Conservation (phyloP, 768 basidiomycete genomes). For the Hemileccinum impolitum region DNA sequence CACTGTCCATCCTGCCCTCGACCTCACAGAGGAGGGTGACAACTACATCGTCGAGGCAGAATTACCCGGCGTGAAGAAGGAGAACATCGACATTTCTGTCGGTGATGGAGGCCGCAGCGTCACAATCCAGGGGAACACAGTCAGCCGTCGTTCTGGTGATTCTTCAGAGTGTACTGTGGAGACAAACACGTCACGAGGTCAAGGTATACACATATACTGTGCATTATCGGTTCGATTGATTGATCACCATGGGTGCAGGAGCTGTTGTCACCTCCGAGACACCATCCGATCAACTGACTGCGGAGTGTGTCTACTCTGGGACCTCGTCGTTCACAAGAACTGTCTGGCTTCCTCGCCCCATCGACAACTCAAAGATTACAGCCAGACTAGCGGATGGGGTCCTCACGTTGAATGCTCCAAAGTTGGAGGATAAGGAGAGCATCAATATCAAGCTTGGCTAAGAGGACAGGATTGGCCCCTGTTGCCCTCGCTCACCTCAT, state of each 20-base stretch:
- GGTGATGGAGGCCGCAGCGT: slow-evolving; percentile 68
- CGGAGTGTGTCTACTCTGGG: slow-evolving; percentile 59
- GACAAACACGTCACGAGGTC: slow-evolving; percentile 8
- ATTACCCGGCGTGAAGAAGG: slow-evolving; percentile 74
- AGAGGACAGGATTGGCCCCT: neutral
- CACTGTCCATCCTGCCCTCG: slow-evolving; percentile 53
- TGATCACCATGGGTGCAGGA: neutral
- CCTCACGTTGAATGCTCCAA: slow-evolving; percentile 58
- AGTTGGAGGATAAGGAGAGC: slow-evolving; percentile 55
- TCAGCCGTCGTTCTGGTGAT: slow-evolving; percentile 23
- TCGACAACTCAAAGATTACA: slow-evolving; percentile 53
- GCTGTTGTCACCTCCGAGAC: slow-evolving; percentile 16
- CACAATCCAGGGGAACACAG: slow-evolving; percentile 66
- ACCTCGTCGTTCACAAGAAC: slow-evolving; percentile 62
- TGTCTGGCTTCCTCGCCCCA: slow-evolving; percentile 64
- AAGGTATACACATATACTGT: slow-evolving; percentile 26
- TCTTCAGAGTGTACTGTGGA: slow-evolving; percentile 19
- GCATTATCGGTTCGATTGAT: too few species aligned
- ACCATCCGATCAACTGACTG: slow-evolving; percentile 46
- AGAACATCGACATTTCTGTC: slow-evolving; percentile 66
- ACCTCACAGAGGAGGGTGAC: slow-evolving; percentile 63
- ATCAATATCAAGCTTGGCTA: slow-evolving; percentile 41
- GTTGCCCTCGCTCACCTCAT: neutral
- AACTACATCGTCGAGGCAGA: slow-evolving; percentile 73
- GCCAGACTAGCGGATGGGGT: slow-evolving; percentile 71